phyloP scores from a whole-genome alignment of 2,329 filamentous ascomycete species.

The Fusarium paranaense region DNA sequence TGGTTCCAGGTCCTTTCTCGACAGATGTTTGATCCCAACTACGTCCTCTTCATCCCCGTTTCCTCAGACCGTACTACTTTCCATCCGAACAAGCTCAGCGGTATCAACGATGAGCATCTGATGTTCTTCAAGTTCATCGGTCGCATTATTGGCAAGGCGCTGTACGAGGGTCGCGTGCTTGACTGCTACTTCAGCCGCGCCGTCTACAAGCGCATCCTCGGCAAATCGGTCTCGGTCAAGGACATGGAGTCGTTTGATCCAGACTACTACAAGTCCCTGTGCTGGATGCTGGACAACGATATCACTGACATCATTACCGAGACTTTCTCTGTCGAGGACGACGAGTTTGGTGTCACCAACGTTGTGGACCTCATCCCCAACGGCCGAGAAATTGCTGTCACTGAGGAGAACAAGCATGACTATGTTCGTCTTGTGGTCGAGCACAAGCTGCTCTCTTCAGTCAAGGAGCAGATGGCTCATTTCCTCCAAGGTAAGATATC shows the following conservation, averaged over 20 bases:
- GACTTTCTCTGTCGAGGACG: constrained; percentile 93
- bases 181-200: constrained; percentile 99
- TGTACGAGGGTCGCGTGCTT: constrained; percentile 94
- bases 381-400: constrained; percentile 92
- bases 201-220: constrained; percentile 97
- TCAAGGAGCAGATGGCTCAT: constrained; percentile 92
- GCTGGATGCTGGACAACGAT: constrained; percentile 99
- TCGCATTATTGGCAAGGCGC: constrained; percentile 95
- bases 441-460: constrained; percentile 90
- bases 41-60: constrained; percentile 94
- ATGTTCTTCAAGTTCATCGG: constrained; percentile 99
- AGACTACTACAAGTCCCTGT: constrained; percentile 97
- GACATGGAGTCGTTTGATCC: constrained; percentile 99
- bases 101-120: constrained; percentile 94
- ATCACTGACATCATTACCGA: constrained; percentile 98
- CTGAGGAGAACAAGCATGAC: constrained; percentile 98
- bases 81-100: constrained; percentile 95
- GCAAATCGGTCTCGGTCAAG: constrained; percentile 95
- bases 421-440: constrained; percentile 96
- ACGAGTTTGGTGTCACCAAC: constrained; percentile 91
- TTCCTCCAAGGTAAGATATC: constrained; percentile 80
- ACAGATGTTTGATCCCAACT: constrained; percentile 99
- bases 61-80: constrained; percentile 98
- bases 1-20: constrained; percentile 98
- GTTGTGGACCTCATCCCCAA: constrained; percentile 88